Base-by-base conservation (phyloP, 805 yeast genomes). In the Zygosaccharomyces lentus region DNA sequence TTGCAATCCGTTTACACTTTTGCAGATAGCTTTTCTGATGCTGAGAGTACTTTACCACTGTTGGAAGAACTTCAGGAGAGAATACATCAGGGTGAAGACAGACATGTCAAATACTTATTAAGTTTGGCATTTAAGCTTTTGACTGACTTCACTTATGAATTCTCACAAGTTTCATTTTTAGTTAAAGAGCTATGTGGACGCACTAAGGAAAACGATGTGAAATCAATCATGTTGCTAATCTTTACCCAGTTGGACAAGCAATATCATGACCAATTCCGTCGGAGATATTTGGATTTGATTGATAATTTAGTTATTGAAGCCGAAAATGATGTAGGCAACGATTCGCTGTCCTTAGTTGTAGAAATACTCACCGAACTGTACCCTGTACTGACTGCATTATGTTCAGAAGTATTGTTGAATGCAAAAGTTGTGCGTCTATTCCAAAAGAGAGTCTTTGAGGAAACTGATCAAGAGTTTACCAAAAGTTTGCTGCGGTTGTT, bases 401-500 rank as follows among this genome's bases (percentile, higher is more conserved):
- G 66, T 47, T 60, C 65, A 5, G 50, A 47, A 17, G 46, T 69
- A 13, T 60, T 70, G 40, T 31, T 58, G 13, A 54, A 65, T 23
- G 53, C 57, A 6, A 53, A 57, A 26, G 46, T 70, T 4, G 67
- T 59, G 25, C 49, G 47, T 4, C 32, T 65, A 10, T 43, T 70
- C 2, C 51, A 49, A 34, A 42, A 43, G n/a, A 55, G 52, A 34
- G 53, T 55, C 9, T 19, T 49, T 23, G 32, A 37, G 30, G 19
- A 50, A 6, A 46, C 52, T 4, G 61, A 57, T 30, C 46, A 48
- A 16, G 45, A 47, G 1, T 55, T 64, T 7, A 56, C 61, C 1
- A 54, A 52, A 23, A 51, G 48, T 10, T 52, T 75, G 0, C 47
- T 77, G 6, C 34, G 41, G 2, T 48, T 76, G 12, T 59, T 77